A percentile compares a stretch with the other conserved stretches of the same genome.
These are phyloP conservation scores for Aspergillus terreus DNA, from an alignment of 2,329 filamentous ascomycete species.

Conservation along the genomic window DNA sequence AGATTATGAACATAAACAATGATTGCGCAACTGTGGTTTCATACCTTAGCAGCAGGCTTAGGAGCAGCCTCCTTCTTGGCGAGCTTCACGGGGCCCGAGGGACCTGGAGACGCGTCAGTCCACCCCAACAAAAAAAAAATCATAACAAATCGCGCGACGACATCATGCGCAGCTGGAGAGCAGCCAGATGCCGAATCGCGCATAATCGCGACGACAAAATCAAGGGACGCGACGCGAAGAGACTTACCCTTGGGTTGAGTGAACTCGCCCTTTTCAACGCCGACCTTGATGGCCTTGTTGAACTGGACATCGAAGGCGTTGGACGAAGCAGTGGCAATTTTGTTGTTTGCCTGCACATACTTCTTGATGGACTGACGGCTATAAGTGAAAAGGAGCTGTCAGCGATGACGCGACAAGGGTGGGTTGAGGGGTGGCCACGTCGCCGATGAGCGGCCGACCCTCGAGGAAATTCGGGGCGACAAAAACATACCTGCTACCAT, in stretches of 20 bases:
- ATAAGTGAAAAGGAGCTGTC: constrained; percentile 26
- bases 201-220: not conserved
- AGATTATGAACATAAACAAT: not conserved
- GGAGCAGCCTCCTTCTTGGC: constrained; percentile 65
- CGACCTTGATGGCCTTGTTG: constrained; percentile 78
- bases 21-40: not conserved
- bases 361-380: constrained; percentile 73
- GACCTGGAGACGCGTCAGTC: constrained; percentile 51
- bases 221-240: constrained; percentile 2
- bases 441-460: constrained; percentile 11
- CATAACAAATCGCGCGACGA: constrained; percentile 2
- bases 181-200: not conserved
- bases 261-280: constrained; percentile 84
- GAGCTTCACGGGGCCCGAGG: constrained; percentile 89
- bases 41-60: constrained; percentile 30
- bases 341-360: constrained; percentile 70
- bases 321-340: constrained; percentile 53
- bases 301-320: constrained; percentile 68
- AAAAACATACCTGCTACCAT: constrained; percentile 63
- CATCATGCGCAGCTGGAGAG: not conserved
- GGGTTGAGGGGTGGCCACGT: constrained; percentile 14
- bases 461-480: not conserved
- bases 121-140: constrained; percentile 3
- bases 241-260: constrained; percentile 82
- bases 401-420: constrained; percentile 22